Evolutionary conservation across 164 flowering plant species (phyloP), one percentile per base, ranked within the genome.

Genomic region (Vitis rotundifolia): DNA sequence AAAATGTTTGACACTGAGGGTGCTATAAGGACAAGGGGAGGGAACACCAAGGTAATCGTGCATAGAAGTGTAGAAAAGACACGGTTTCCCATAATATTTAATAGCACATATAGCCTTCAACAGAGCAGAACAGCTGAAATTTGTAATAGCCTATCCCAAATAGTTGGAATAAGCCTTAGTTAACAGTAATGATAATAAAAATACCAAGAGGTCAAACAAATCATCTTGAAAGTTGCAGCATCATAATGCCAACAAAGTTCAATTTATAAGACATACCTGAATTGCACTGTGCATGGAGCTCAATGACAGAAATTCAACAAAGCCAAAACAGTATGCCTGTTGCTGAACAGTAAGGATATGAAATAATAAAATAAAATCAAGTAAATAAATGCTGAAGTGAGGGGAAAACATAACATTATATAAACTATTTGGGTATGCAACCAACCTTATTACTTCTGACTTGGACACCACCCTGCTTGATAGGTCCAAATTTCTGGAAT

Each of bases 301-400:
- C 72, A 65, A 55, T 3, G 82, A 78, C 68, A 76, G 84, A 73
- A 89, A 93, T 74, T 91, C 94, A 66, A 93, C 94, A 87, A 93
- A 93, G 31, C 98, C 98, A 80, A 89, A 93, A 74, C 98, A 89
- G 71, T 82, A 88, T 28, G 88, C 90, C 75, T 88, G 89, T 76
- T 75, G 87, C 87, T 83, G 81, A 63, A 75, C 44, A 77, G 44
- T 69, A 1, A 62, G 49, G 53, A 65, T 29, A 31, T 6, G 52
- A 16, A 3, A 63, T 63, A 63, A 4, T 11, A 19, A 59, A 8
- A 14, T 11, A 59, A 54, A 57, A 16, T 57, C 16, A 55, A 37
- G 47, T 53, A 9, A 54, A 9, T 48, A 54, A 22, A 50, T 16
- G 22, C 50, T 18, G 22, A 60, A 19, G 7, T 26, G 1, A 28